Evolutionary conservation across 371 early-diverging fungal species (phyloP).

Genomic region (Mortierella polycephala): DNA sequence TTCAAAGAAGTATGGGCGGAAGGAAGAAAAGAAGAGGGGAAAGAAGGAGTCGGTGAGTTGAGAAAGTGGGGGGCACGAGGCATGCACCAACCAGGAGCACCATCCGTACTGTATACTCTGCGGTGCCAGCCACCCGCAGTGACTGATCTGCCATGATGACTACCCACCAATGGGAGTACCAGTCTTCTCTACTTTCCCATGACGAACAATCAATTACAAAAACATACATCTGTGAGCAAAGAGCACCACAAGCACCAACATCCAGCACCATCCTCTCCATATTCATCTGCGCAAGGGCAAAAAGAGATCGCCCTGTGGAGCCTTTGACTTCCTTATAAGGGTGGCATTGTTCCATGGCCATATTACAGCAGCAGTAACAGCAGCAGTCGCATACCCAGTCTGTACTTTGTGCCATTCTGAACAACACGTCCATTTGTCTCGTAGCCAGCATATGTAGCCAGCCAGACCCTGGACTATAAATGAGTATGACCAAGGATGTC

Average conservation of each 20-base stretch:
- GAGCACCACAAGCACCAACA: too few species aligned
- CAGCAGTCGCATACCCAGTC: too few species aligned
- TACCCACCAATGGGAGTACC: slow-evolving; percentile 29
- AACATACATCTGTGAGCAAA: background rate
- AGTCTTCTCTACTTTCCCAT: slow-evolving; percentile 17
- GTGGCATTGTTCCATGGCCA: too few species aligned
- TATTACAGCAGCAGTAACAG: too few species aligned
- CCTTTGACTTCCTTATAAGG: too few species aligned
- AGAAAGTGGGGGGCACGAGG: background rate
- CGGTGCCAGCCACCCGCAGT: background rate
- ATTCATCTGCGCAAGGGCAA: background rate
- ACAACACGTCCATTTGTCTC: too few species aligned
- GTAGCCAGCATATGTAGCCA: too few species aligned
- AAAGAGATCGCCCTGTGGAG: too few species aligned
- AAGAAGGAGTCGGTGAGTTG: background rate
- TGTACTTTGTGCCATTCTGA: too few species aligned
- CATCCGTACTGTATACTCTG: background rate
- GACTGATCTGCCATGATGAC: slow-evolving; percentile 1
- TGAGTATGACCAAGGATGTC: too few species aligned
- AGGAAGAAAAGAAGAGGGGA: background rate
- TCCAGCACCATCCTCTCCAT: background rate
- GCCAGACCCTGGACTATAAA: too few species aligned
- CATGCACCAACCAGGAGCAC: background rate
- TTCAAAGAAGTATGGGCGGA: background rate
- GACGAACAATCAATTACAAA: background rate